Conservation (phyloP, 2,329 filamentous ascomycete species). For the Xylariomycetidae sp. region DNA sequence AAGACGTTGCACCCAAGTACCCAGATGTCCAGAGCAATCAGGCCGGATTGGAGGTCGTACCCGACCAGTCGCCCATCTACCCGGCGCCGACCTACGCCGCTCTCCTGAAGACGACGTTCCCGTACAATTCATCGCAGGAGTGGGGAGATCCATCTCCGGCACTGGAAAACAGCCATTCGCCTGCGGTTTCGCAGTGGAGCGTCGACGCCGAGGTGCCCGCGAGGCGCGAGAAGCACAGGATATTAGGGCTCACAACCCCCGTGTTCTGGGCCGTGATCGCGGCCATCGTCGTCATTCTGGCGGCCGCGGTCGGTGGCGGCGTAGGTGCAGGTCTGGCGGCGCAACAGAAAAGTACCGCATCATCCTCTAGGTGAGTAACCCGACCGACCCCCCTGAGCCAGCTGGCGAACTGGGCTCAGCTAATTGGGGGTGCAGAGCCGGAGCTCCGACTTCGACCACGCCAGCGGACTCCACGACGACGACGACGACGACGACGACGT, state of each 20-base stretch:
- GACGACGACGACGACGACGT: conserved; percentile 2
- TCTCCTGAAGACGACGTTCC: too few relatives aligned
- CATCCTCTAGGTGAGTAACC: too few relatives aligned
- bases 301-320: conserved; percentile 18
- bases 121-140: conserved; percentile 1
- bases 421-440: background rate
- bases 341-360: conserved; percentile 12
- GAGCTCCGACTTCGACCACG: too few relatives aligned
- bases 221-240: too few relatives aligned
- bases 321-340: conserved; percentile 18
- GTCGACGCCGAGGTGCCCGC: conserved; percentile 1
- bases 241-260: conserved; percentile 19
- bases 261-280: conserved; percentile 19
- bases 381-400: too few relatives aligned
- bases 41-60: conserved; percentile 18
- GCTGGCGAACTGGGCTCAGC: conserved; percentile 2
- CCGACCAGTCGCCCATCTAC: conserved; percentile 14
- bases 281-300: conserved; percentile 15
- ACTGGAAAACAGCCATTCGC: background rate
- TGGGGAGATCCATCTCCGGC: background rate
- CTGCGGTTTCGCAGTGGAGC: too few relatives aligned
- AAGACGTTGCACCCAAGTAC: too few relatives aligned
- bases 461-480: too few relatives aligned
- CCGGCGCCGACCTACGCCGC: conserved; percentile 8
- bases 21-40: conserved; percentile 6